Conservation (phyloP, 2,329 filamentous ascomycete species). For the Achaetomium macrosporum region DNA sequence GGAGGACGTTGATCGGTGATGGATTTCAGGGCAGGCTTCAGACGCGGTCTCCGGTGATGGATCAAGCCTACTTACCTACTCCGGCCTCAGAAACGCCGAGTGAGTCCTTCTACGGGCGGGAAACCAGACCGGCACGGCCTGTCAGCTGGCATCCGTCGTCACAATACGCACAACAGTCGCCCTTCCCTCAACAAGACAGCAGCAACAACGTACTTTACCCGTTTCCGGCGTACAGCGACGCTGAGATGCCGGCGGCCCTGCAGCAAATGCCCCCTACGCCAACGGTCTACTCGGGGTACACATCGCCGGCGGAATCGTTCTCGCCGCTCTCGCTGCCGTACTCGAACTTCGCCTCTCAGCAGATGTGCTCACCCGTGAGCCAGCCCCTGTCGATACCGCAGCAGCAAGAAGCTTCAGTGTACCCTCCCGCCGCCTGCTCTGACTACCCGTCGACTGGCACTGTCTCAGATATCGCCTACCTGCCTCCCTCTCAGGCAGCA, state of each 20-base stretch:
- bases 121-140: constrained; percentile 47
- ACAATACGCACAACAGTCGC: constrained; percentile 35
- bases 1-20: constrained; percentile 51
- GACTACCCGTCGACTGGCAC: constrained; percentile 2
- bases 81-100: constrained; percentile 30
- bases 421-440: constrained; percentile 1
- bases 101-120: constrained; percentile 29
- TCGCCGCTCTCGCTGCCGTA: constrained; percentile 49
- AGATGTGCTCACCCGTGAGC: constrained; percentile 31
- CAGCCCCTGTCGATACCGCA: constrained; percentile 4
- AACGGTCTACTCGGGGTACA: constrained; percentile 51
- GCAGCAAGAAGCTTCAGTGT: constrained; percentile 10
- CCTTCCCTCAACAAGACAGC: constrained; percentile 34
- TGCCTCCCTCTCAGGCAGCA: constrained; percentile 8
- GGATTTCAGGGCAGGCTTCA: constrained; percentile 33
- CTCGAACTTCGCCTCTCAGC: constrained; percentile 30
- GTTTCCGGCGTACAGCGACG: constrained; percentile 36
- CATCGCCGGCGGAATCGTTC: constrained; percentile 47
- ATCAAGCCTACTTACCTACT: constrained; percentile 38
- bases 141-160: constrained; percentile 72
- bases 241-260: constrained; percentile 37
- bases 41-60: constrained; percentile 35
- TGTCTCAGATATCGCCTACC: constrained; percentile 17
- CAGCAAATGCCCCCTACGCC: constrained; percentile 48
- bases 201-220: constrained; percentile 35